A percentile compares a stretch with the other conserved stretches of the same genome.
Evolutionary conservation across 106 monocot genomes (phyloP).

Genomic region (Dactylorhiza incarnata): DNA sequence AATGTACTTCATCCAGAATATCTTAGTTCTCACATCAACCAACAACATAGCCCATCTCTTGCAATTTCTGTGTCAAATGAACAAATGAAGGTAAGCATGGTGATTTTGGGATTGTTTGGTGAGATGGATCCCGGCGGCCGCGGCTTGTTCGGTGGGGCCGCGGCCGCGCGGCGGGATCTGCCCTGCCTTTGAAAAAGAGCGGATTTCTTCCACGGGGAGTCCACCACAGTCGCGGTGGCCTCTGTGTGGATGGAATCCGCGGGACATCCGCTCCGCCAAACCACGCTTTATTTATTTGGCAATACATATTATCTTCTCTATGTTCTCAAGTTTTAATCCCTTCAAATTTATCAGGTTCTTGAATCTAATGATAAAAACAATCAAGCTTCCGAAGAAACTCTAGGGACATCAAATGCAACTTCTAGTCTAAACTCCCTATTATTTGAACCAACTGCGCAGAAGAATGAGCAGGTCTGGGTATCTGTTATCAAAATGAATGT

Average conservation of each 20-base stretch:
- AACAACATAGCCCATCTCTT: slow-evolving; percentile 21
- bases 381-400: slow-evolving; percentile 19
- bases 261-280: too few species aligned
- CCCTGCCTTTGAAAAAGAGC: too few species aligned
- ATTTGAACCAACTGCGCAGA: slow-evolving; percentile 24
- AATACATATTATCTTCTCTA: neutral
- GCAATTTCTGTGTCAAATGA: slow-evolving; percentile 16
- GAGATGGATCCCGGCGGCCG: too few species aligned
- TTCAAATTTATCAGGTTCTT: slow-evolving; percentile 33
- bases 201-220: too few species aligned
- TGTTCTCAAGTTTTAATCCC: neutral
- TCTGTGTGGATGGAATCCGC: too few species aligned
- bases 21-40: slow-evolving; percentile 20
- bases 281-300: too few species aligned
- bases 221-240: too few species aligned
- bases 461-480: slow-evolving; percentile 32
- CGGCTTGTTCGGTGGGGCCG: too few species aligned
- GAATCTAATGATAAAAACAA: slow-evolving; percentile 29
- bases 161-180: too few species aligned
- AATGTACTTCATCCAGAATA: slow-evolving; percentile 29
- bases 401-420: slow-evolving; percentile 17
- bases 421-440: slow-evolving; percentile 25
- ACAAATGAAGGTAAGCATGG: slow-evolving; percentile 28
- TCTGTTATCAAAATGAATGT: neutral
- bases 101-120: neutral